Evolutionary conservation across 179 eudicot genomes (phyloP).

Genomic region (Silene vulgaris): DNA sequence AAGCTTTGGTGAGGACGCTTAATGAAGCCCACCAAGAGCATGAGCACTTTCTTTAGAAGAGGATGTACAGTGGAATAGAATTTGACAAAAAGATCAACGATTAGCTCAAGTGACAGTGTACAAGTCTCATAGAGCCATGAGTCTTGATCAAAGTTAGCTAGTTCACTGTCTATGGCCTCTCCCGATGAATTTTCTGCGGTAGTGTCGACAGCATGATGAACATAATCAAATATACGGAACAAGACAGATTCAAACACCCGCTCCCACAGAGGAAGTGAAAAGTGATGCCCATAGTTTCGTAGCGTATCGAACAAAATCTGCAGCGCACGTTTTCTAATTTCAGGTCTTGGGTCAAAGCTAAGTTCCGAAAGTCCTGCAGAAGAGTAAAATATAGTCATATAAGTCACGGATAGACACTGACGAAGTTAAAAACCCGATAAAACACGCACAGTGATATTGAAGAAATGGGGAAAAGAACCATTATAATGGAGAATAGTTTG

Average conservation of each 20-base stretch:
- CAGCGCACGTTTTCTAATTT: conserved; percentile 81
- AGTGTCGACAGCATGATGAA: conserved; percentile 80
- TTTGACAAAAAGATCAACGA: conserved; percentile 88
- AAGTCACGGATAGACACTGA: not conserved
- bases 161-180: conserved; percentile 39
- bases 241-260: conserved; percentile 87
- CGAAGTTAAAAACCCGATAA: not conserved
- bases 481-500: too few relatives aligned
- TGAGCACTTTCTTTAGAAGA: conserved; percentile 71
- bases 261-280: conserved; percentile 92
- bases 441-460: not conserved
- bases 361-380: conserved; percentile 81
- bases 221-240: conserved; percentile 92
- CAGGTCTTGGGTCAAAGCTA: conserved; percentile 96
- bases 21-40: conserved; percentile 74
- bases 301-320: conserved; percentile 87
- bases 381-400: conserved; percentile 16
- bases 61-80: conserved; percentile 79
- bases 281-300: conserved; percentile 85
- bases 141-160: conserved; percentile 74
- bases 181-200: conserved; percentile 43
- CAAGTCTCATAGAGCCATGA: conserved; percentile 98
- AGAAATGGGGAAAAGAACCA: not conserved
- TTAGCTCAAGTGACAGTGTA: conserved; percentile 79
- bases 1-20: conserved; percentile 96